Base-by-base conservation (phyloP, 2,329 filamentous ascomycete species). In the Bertia moriformis region DNA sequence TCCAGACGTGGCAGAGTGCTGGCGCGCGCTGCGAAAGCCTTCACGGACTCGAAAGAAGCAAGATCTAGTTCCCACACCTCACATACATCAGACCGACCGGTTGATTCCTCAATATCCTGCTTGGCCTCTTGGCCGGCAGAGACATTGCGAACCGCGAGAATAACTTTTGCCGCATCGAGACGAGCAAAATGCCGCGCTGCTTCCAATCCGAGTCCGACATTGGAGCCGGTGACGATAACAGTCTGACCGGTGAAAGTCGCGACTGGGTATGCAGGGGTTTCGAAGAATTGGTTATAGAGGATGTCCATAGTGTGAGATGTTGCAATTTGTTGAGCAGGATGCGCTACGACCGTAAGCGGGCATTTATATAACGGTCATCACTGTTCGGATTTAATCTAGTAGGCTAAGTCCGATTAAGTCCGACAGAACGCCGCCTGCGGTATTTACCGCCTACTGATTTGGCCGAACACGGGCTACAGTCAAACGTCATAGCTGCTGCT, bases 31-130 rank as follows among this genome's bases (percentile, higher is more conserved):
- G 52, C 58, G 43, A 71, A 69, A 1, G 45, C 44, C 35, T 49
- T 43, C 17, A 62, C 48, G 3, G 55, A 60, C 3, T 49, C 47
- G 41, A 60, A 64, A 3, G 51, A 59, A 3, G 43, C 39, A 38
- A 69, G 58, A 42, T 70, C 62, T 4, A 69, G 45, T 3, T 53
- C 36, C 63, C 63, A 70, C 13, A 67, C 59, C 18, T 65, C 57
- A 1, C 51, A 41, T 2, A 44, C 44, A 2, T 19, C 20, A 3
- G 29, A 5, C 4, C 39, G 39, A 18, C 44, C 45, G 1, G 40
- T 32, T 0, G 50, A 60, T 2, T 49, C 45, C 4, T 47, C 48
- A 17, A 63, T 60, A 12, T 57, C 50, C 3, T 41, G 43, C 39
- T 54, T 53, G 19, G 67, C 66, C 1, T 48, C 54, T 15, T 64